Percentiles rank a stretch among this genome's conserved stretches.
Evolutionary conservation across 306 rosid genomes (phyloP).

Genomic region (Canavalia ensiformis): DNA sequence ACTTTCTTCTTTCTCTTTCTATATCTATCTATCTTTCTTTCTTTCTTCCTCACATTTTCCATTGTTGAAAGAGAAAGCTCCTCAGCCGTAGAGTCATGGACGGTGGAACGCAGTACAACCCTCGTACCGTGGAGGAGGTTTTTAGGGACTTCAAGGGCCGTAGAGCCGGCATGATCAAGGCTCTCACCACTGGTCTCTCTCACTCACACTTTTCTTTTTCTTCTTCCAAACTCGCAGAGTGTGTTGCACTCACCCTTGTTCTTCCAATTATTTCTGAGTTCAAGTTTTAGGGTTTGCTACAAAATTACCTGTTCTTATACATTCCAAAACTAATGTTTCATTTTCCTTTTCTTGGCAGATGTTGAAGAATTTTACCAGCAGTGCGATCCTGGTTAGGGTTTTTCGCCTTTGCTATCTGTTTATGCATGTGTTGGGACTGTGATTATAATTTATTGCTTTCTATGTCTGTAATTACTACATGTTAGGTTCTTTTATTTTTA

Average conservation of each 20-base stretch:
- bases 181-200: constrained; percentile 69
- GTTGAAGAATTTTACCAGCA: constrained; percentile 62
- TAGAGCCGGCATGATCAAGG: constrained; percentile 64
- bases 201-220: constrained; percentile 9
- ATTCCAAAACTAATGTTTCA: neutral
- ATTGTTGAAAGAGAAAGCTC: constrained; percentile 22
- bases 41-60: neutral
- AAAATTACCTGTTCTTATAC: neutral
- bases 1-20: neutral
- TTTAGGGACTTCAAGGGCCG: constrained; percentile 74
- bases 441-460: constrained; percentile 3
- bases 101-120: constrained; percentile 56
- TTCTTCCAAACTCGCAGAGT: neutral
- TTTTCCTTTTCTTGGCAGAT: constrained; percentile 52
- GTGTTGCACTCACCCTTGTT: neutral
- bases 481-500: neutral
- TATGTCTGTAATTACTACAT: neutral
- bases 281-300: constrained; percentile 12
- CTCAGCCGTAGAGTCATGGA: constrained; percentile 54
- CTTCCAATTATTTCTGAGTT: neutral
- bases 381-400: constrained; percentile 77
- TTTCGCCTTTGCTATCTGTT: neutral
- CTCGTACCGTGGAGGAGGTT: constrained; percentile 70
- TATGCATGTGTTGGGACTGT: constrained; percentile 4
- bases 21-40: neutral